phyloP scores from a whole-genome alignment of 768 basidiomycete genomes.

The Suillus alpinus region DNA sequence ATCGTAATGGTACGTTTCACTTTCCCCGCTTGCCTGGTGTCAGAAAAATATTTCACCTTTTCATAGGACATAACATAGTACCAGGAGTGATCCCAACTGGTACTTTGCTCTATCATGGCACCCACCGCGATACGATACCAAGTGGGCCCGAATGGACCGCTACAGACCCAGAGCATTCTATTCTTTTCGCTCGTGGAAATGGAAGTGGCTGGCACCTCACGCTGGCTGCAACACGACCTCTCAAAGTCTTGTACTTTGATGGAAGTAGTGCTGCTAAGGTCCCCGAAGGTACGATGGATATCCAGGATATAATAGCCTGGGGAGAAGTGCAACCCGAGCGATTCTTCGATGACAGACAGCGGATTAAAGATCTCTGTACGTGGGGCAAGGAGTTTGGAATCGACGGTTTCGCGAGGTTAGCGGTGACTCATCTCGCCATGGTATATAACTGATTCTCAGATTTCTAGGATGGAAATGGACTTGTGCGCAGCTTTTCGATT shows the following conservation, averaged over 20 bases:
- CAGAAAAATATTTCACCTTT: not conserved
- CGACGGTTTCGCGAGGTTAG: conserved; percentile 33
- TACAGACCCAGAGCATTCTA: conserved; percentile 36
- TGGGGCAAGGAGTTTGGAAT: conserved; percentile 31
- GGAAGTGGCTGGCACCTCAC: conserved; percentile 30
- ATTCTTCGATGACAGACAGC: conserved; percentile 18
- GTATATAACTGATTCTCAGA: not conserved
- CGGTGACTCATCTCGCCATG: not conserved
- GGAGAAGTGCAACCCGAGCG: conserved; percentile 19
- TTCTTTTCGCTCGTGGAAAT: conserved; percentile 29
- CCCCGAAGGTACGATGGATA: conserved; percentile 30
- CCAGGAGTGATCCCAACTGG: conserved; percentile 33
- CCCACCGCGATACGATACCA: conserved; percentile 19
- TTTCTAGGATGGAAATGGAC: conserved; percentile 44
- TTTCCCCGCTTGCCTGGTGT: not conserved
- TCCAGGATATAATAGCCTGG: conserved; percentile 35
- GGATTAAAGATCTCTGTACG: conserved; percentile 29
- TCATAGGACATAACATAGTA: conserved; percentile 28
- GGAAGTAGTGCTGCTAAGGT: conserved; percentile 31
- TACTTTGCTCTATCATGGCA: conserved; percentile 36
- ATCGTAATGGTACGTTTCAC: conserved; percentile 28
- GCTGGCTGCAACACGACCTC: conserved; percentile 22
- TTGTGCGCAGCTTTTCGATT: conserved; percentile 34
- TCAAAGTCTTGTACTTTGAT: conserved; percentile 33
- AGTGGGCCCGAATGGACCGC: conserved; percentile 31